Evolutionary conservation across 176 grass and related monocot species (phyloP), one percentile per base, ranked within the genome.

Genomic region (Aegilops umbellulata): DNA sequence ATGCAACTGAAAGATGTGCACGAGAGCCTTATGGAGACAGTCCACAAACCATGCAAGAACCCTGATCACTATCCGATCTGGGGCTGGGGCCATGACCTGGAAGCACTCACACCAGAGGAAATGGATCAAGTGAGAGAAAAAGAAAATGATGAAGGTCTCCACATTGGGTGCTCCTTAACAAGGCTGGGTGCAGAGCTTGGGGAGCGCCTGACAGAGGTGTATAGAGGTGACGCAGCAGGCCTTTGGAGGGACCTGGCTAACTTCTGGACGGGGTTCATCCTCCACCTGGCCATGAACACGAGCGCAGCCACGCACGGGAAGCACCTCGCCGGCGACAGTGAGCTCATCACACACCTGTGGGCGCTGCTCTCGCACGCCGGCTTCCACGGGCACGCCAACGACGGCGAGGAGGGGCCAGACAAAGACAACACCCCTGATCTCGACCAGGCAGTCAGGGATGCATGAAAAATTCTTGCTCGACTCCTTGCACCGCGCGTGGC

Each of bases 351-450:
- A 1, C 69, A 47, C 57, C 7, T 75, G 9, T 84, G 82, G 82
- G 82, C 82, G 0, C 36, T 84, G 25, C 35, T 84, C 17, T 84
- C 82, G 0, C 82, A 84, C 3, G 82, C 82, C 26, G 82, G 82
- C 19, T 65, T 76, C 0, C 38, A 32, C 0, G 58, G 71, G 57
- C 9, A 58, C 38, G 38, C 38, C 38, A 41, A 41, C 38, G 38
- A 41, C 38, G 8, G 38, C 38, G 38, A 41, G 38, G 38, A 41
- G 38, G 38, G 9, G 38, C 8, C 0, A 41, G 38, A 41, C 36
- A 38, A 38, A 1, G 36, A 38, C 1, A 38, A 38, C 38, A 0
- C 8, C 38, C 38, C 38, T 41, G 38, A 41, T 41, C 38, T 41
- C 38, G 38, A 41, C 38, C 38, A 0, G 8, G 38, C 38, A 35